Conservation (phyloP, 371 early-diverging fungal genomes). For the Lichtheimia hyalospora region DNA sequence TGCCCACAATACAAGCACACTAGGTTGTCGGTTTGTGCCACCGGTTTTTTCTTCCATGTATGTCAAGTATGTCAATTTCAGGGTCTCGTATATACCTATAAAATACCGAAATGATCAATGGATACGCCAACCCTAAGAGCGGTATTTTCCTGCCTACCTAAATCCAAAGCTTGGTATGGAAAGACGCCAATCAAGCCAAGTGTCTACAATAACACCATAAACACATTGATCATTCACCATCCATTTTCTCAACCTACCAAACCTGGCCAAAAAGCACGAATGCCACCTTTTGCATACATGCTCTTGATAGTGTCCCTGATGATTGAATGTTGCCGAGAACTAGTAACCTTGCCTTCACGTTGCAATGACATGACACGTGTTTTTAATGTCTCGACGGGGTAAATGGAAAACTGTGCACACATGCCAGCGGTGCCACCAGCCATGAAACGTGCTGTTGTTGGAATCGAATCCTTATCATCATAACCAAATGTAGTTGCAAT, state of each 20-base stretch:
- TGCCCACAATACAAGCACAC: conserved; percentile 52
- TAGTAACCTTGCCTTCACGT: neutral
- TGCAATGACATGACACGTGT: conserved; percentile 68
- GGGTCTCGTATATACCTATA: conserved; percentile 65
- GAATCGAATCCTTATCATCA: conserved; percentile 52
- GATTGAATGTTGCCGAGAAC: conserved; percentile 1
- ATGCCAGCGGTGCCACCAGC: conserved; percentile 81
- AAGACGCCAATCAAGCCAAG: conserved; percentile 69
- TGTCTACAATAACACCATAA: conserved; percentile 31
- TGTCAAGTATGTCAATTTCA: conserved; percentile 62
- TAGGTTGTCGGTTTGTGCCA: conserved; percentile 36
- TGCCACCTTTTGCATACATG: conserved; percentile 63
- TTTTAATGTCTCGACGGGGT: conserved; percentile 77
- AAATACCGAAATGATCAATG: neutral
- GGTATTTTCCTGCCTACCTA: conserved; percentile 45
- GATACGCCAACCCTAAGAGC: neutral
- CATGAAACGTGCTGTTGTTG: conserved; percentile 64
- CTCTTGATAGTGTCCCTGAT: conserved; percentile 44
- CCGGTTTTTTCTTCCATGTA: conserved; percentile 38
- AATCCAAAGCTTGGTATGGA: conserved; percentile 79
- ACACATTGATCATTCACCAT: neutral
- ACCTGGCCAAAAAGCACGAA: conserved; percentile 76
- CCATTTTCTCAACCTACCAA: conserved; percentile 30
- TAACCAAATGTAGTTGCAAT: conserved; percentile 41
- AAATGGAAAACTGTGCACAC: conserved; percentile 67